Base-by-base conservation (phyloP, 192 early-diverging fungal species). In the Backusella sp. region DNA sequence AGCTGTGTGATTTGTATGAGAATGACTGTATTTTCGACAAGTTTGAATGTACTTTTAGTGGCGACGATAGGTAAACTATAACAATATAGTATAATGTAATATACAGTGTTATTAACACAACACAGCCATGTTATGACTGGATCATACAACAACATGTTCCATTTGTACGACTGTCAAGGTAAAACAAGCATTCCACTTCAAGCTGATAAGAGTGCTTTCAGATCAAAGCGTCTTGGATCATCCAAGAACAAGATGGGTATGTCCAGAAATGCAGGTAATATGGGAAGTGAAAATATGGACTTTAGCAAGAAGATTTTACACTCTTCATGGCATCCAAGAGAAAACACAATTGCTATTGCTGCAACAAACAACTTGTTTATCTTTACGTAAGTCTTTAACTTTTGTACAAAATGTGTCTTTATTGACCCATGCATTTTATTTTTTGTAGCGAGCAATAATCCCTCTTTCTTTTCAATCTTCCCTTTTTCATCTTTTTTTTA, bases 1-100 rank as follows among this genome's bases (percentile, higher is more conserved):
- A 97, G 83, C 87, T 99, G 52, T 99, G 98, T 83, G 98, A 99
- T 80, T 85, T 99, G 28, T 99, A 99, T 87, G 98, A 99, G 79
- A 99, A 98, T 85, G 98, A 99, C 82, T 98, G 96, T 82, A 99
- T 99, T 82, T 99, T 99, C 89, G 98, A 99, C 90, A 99, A 99
- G 89, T 99, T 99, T 79, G 98, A 99, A 84, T 98, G 96, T 88
- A 96, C 92, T 52, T 96, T 98, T 75, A 96, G 95, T 82, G 97
- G 96, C 39, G 93, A 97, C 76, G 96, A 96, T 80, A 89, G 87
- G 92, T 96, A 91, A 32, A 32, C 3, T 32, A 32, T 32, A 32
- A 32, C 3, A 3, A 32, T 32, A 32, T 32, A 32, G 3, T 32
- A 32, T 32, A 32, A 32, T 32, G 3, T 32, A 32, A 32, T 32